These are phyloP conservation scores for Lolium rigidum DNA, from an alignment of 176 grass and related monocot genomes.

Conservation along the genomic window DNA sequence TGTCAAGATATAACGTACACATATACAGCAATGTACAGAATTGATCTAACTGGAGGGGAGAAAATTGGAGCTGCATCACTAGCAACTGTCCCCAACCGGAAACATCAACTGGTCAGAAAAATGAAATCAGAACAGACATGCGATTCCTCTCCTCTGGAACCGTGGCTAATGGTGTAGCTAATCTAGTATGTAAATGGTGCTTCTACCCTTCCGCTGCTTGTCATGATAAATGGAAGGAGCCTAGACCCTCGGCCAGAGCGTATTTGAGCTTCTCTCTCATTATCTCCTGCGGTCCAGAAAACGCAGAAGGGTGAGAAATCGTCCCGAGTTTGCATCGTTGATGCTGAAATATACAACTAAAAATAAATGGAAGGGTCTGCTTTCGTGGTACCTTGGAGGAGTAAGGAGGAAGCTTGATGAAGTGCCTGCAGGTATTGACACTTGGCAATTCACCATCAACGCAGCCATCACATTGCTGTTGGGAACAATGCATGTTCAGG, in stretches of 20 bases:
- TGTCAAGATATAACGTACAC: background rate
- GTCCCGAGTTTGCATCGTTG: background rate
- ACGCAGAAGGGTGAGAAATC: conserved; percentile 1
- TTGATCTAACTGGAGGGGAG: conserved; percentile 1
- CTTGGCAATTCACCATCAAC: conserved; percentile 63
- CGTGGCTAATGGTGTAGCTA: background rate
- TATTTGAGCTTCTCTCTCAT: conserved; percentile 60
- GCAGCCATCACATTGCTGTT: conserved; percentile 58
- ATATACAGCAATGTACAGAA: background rate
- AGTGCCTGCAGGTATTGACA: conserved; percentile 75
- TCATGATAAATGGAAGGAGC: conserved; percentile 68
- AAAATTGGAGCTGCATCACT: background rate
- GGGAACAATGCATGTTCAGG: conserved; percentile 16
- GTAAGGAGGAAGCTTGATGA: conserved; percentile 77
- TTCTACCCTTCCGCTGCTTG: background rate
- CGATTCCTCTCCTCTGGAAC: background rate
- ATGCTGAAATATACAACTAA: background rate
- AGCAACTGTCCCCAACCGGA: background rate
- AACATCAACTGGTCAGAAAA: background rate
- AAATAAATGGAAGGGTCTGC: background rate
- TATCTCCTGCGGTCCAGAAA: conserved; percentile 48
- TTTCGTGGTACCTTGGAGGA: conserved; percentile 63
- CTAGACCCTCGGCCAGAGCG: conserved; percentile 53
- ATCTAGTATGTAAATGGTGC: conserved; percentile 9
- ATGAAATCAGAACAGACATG: background rate